Base-by-base conservation (phyloP, 306 rosid genomes). In the Rosa persica region DNA sequence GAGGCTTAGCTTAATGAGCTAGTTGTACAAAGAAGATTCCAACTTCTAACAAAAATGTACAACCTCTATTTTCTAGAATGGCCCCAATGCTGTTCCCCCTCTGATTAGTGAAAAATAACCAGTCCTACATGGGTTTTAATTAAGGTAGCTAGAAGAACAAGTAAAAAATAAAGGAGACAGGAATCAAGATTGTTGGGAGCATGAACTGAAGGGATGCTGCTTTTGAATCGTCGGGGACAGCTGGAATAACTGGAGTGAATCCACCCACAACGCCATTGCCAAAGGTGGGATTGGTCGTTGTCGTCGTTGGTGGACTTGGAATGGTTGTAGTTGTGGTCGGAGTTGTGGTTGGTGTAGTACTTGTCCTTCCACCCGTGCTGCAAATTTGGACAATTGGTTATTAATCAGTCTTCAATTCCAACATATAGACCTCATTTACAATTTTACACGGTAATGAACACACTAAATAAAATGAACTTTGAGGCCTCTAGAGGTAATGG, bases 311-410 rank as follows among this genome's bases (percentile, higher is more conserved):
- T 64, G 81, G 66, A 69, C 81, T 83, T n/a, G 89, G 75, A 75
- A 43, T 12, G n/a, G 70, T 80, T 87, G 82, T 60, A 43, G 78
- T 27, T 61, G 78, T 68, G 38, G 57, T 78, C 54, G 86, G 10
- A 13, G 89, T 51, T 17, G 91, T 81, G 65, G 36, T 76, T 19
- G 97, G 92, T 5, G 86, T 84, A 36, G 51, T 83, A 43, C 13
- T 13, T 64, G 81, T 49, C 65, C 99, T 98, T 84, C 99, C 96
- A 6, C 93, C 94, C 69, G 91, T 48, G 82, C 98, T 96, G 80
- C 51, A 73, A 68, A 62, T 25, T n/a, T 75, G 73, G 46, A 85
- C 48, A 78, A 48, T 34, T 67, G 76, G 22, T 60, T 75, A 75
- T 83, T 76, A 72, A 78, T 30, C 34, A 30, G 34, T 30, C 34